Percentiles rank a stretch among this genome's conserved stretches.
Conservation (phyloP, 176 grass and related monocot genomes). For the Lolium rigidum region DNA sequence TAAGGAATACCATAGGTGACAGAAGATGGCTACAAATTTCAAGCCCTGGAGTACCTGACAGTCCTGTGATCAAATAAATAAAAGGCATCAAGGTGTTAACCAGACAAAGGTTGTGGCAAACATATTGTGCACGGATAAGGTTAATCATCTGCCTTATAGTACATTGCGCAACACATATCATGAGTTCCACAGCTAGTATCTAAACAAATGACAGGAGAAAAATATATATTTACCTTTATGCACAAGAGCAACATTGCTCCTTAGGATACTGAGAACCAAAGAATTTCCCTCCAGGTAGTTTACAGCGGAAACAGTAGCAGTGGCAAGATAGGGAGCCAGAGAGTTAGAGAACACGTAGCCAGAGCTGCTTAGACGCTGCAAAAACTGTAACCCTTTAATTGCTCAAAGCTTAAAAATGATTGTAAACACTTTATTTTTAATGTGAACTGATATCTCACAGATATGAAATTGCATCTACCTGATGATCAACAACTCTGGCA, state of each 20-base stretch:
- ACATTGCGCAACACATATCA: too few species aligned
- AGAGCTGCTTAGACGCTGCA: neutral
- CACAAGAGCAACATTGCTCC: slow-evolving; percentile 47
- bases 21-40: neutral
- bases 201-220: neutral
- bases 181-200: neutral
- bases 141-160: neutral
- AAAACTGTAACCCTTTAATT: neutral
- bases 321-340: slow-evolving; percentile 33
- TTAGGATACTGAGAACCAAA: slow-evolving; percentile 49
- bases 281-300: slow-evolving; percentile 60
- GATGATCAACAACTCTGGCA: neutral
- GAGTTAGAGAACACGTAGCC: neutral
- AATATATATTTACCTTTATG: slow-evolving; percentile 38
- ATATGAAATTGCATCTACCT: neutral
- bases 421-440: neutral
- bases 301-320: slow-evolving; percentile 60
- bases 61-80: too few species aligned
- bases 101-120: slow-evolving; percentile 12
- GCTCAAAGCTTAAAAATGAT: neutral
- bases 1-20: neutral
- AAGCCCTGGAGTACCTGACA: neutral
- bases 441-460: neutral
- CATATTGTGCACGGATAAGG: neutral
- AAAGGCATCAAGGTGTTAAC: slow-evolving; percentile 20